phyloP scores from a whole-genome alignment of 805 yeast genomes.

The Teunomyces aglyptinius region DNA sequence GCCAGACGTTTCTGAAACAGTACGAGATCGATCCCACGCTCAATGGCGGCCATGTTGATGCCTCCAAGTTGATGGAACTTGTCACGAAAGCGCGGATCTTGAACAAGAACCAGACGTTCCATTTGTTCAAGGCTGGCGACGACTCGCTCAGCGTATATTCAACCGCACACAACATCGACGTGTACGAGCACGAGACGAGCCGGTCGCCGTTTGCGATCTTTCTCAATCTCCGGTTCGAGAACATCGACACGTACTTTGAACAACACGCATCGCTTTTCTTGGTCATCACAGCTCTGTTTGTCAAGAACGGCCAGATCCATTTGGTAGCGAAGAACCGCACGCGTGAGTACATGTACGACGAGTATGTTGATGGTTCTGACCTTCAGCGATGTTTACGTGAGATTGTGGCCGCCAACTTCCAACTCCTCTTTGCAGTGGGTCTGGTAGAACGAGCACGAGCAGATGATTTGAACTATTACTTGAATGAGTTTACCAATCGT shows the following conservation, averaged over 20 bases:
- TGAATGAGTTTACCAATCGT: slow-evolving; percentile 5
- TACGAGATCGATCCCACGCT: slow-evolving; percentile 22
- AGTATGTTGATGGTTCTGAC: slow-evolving; percentile 4
- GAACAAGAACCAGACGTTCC: slow-evolving; percentile 81
- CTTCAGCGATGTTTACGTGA: slow-evolving; percentile 18
- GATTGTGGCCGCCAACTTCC: slow-evolving; percentile 18
- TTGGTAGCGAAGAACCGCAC: slow-evolving; percentile 17
- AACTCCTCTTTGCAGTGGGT: slow-evolving; percentile 8
- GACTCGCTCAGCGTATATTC: slow-evolving; percentile 46
- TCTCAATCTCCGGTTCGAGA: slow-evolving; percentile 53
- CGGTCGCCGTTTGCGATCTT: slow-evolving; percentile 66
- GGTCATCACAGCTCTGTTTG: slow-evolving; percentile 43
- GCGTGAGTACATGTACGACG: slow-evolving; percentile 17
- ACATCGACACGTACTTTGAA: slow-evolving; percentile 19
- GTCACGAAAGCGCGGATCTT: slow-evolving; percentile 69
- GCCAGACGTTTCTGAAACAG: slow-evolving; percentile 20
- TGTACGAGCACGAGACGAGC: slow-evolving; percentile 52
- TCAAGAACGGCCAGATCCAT: slow-evolving; percentile 12
- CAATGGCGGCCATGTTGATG: slow-evolving; percentile 10
- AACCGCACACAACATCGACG: slow-evolving; percentile 63
- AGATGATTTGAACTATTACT: slow-evolving; percentile 15
- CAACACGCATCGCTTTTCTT: slow-evolving; percentile 34
- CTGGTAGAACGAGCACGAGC: slow-evolving; percentile 11
- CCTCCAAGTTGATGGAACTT: slow-evolving; percentile 49
- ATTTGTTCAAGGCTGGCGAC: slow-evolving; percentile 58